These are phyloP conservation scores for Sideroxylon spinosum DNA, from an alignment of 179 eudicot species.

Conservation along the genomic window DNA sequence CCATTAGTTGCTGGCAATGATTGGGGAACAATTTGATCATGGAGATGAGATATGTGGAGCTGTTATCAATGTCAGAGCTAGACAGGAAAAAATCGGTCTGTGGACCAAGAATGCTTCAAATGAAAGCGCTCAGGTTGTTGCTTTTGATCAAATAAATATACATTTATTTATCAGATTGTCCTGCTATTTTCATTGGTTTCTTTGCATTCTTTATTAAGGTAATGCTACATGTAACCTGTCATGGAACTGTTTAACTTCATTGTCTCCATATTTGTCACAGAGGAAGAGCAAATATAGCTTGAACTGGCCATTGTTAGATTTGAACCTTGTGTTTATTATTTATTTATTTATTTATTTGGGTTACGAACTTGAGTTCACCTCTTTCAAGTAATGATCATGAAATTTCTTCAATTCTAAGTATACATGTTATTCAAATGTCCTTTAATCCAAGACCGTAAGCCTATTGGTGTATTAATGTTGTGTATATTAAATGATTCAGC, in stretches of 20 bases:
- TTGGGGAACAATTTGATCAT: constrained; percentile 95
- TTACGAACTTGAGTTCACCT: not conserved
- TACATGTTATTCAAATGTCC: not conserved
- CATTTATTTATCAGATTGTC: not conserved
- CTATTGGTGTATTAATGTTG: not conserved
- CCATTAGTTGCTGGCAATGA: constrained; percentile 81
- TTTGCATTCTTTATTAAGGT: not conserved
- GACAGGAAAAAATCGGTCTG: constrained; percentile 63
- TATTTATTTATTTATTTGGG: too few species aligned
- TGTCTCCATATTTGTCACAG: not conserved
- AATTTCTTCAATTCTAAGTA: not conserved
- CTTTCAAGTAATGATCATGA: not conserved
- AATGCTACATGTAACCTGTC: not conserved
- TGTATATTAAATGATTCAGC: too few species aligned
- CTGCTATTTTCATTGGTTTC: not conserved
- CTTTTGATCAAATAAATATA: not conserved
- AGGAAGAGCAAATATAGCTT: not conserved
- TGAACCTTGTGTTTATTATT: too few species aligned
- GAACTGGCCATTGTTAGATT: not conserved
- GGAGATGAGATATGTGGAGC: constrained; percentile 99
- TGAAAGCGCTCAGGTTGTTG: constrained; percentile 87
- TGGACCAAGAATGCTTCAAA: constrained; percentile 97
- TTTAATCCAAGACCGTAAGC: not conserved
- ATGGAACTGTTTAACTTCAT: not conserved
- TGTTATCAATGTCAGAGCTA: constrained; percentile 71